phyloP scores from a whole-genome alignment of 139 green algal species.

The Marvania coccoides region DNA sequence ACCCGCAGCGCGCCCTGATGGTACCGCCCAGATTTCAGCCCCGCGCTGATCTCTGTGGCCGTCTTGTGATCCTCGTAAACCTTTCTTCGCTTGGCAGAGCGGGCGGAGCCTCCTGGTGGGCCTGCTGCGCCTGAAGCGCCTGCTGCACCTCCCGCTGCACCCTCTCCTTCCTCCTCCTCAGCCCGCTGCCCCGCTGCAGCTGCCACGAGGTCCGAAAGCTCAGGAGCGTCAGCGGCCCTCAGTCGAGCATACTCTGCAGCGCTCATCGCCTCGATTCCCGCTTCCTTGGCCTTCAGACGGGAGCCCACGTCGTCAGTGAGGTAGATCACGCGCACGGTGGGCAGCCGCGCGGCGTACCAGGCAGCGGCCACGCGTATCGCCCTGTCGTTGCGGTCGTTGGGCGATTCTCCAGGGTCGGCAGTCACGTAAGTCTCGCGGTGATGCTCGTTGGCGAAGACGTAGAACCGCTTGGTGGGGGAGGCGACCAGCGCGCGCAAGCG shows the following conservation, averaged over 20 bases:
- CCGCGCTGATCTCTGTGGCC: constrained; percentile 56
- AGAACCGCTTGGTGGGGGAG: constrained; percentile 68
- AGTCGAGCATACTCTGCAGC: constrained; percentile 21
- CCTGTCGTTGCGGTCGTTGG: constrained; percentile 98
- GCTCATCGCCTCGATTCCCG: constrained; percentile 56
- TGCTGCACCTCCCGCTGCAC: background rate
- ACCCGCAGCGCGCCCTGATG: constrained; percentile 69
- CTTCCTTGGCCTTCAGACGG: constrained; percentile 46
- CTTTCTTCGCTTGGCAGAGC: constrained; percentile 53
- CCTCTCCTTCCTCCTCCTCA: background rate
- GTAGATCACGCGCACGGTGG: constrained; percentile 58
- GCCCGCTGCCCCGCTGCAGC: constrained; percentile 5
- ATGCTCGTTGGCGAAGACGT: constrained; percentile 95
- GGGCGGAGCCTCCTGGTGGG: constrained; percentile 1
- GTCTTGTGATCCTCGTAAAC: constrained; percentile 74
- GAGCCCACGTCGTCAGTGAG: constrained; percentile 87
- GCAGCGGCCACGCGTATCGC: constrained; percentile 78
- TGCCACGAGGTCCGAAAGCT: constrained; percentile 63
- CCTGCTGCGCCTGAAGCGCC: background rate
- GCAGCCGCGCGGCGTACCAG: constrained; percentile 60
- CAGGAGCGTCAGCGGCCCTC: constrained; percentile 27
- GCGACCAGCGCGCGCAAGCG: constrained; percentile 61
- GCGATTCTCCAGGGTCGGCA: constrained; percentile 57
- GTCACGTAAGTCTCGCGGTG: constrained; percentile 77
- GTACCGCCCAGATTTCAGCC: constrained; percentile 68